These are phyloP conservation scores for Teratosphaeria nubilosa DNA, from an alignment of 2,329 filamentous ascomycete genomes.

Conservation along the genomic window DNA sequence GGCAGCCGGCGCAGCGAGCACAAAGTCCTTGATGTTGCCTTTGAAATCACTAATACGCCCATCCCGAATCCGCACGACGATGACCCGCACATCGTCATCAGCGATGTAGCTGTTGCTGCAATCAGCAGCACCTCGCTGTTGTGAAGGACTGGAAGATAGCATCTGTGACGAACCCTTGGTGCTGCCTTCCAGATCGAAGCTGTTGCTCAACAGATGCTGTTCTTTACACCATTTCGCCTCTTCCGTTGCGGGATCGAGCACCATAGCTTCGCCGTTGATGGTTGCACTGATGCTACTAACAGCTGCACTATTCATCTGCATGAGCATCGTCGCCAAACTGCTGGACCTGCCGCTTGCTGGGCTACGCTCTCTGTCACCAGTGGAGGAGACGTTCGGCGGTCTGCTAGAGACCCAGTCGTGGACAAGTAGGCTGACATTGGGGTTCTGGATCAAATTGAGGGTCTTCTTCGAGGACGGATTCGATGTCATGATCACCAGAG, in stretches of 20 bases:
- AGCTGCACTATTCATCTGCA: constrained; percentile 84
- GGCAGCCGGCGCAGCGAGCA: background rate
- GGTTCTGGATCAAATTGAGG: constrained; percentile 71
- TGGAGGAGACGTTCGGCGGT: constrained; percentile 51
- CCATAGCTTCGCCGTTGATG: constrained; percentile 75
- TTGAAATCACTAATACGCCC: constrained; percentile 92
- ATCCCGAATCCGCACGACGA: constrained; percentile 73
- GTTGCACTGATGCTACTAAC: constrained; percentile 84
- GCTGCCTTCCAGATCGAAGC: constrained; percentile 26
- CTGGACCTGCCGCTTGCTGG: constrained; percentile 54
- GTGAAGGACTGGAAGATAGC: constrained; percentile 14
- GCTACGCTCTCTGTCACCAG: constrained; percentile 44
- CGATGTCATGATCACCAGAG: constrained; percentile 81
- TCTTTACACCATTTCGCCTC: constrained; percentile 78
- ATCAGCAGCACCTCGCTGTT: constrained; percentile 27
- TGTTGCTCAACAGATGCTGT: constrained; percentile 84
- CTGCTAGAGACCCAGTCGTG: constrained; percentile 97
- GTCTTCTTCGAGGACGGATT: constrained; percentile 70
- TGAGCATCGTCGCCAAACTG: constrained; percentile 68
- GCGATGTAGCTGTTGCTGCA: constrained; percentile 60
- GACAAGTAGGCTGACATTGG: constrained; percentile 83
- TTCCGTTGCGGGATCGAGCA: constrained; percentile 62
- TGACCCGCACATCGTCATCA: constrained; percentile 74
- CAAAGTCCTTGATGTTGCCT: constrained; percentile 74
- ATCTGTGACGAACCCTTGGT: background rate